These are phyloP conservation scores for Colletotrichum higginsianum DNA, from an alignment of 2,329 filamentous ascomycete genomes.

Conservation along the genomic window DNA sequence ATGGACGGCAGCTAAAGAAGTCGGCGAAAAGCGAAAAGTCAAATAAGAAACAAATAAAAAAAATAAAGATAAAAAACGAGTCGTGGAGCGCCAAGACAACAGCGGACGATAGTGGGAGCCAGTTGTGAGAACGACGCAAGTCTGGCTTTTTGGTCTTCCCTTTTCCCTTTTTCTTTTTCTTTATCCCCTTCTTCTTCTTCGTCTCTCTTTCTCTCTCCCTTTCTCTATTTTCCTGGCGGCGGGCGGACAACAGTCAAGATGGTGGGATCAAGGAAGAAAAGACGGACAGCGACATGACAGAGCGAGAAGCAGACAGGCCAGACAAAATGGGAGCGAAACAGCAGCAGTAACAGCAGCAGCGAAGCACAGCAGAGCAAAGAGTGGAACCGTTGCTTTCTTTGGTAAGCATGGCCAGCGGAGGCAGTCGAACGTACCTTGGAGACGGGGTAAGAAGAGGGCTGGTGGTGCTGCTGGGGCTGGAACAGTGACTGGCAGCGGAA, in stretches of 20 bases:
- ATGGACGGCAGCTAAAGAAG: conserved; percentile 15
- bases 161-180: too few relatives aligned
- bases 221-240: neutral
- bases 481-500: neutral
- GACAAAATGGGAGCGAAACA: conserved; percentile 27
- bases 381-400: conserved; percentile 39
- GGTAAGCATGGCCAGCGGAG: conserved; percentile 39
- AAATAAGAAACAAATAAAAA: conserved; percentile 2
- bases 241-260: conserved; percentile 33
- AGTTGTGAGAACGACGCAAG: too few relatives aligned
- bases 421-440: conserved; percentile 40
- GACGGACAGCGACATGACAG: conserved; percentile 4
- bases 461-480: conserved; percentile 29
- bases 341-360: conserved; percentile 14
- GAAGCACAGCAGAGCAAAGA: conserved; percentile 34
- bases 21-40: conserved; percentile 43
- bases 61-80: conserved; percentile 30
- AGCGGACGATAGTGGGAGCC: conserved; percentile 15
- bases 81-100: conserved; percentile 26
- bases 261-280: conserved; percentile 30
- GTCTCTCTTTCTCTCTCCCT: neutral
- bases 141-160: too few relatives aligned
- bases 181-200: too few relatives aligned
- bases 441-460: conserved; percentile 41
- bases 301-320: conserved; percentile 15